Base-by-base conservation (phyloP, 2,329 filamentous ascomycete species). In the Pseudovirgaria hyperparasitica region DNA sequence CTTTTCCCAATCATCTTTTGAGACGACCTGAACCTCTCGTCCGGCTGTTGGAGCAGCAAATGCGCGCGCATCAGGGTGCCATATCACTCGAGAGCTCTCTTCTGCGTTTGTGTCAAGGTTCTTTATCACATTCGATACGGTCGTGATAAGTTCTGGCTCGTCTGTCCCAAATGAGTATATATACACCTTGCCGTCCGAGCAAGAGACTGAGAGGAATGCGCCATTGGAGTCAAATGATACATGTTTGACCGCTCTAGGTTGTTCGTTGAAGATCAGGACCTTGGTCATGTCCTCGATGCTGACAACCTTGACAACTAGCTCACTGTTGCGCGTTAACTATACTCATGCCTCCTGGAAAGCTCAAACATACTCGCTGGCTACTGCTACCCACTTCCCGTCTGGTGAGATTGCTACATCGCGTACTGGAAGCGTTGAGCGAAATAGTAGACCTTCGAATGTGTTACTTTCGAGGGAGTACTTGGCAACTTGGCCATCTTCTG, bases 401-500 rank as follows among this genome's bases (percentile, higher is more conserved):
- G 73, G 70, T 3, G 84, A 86, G 9, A 98, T 62, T 4, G 82
- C 76, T 28, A 98, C 64, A 50, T 94, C 85, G 44, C 90, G 72
- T 17, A 94, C 72, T 1, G 90, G 82, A 3, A 94, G 62, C n/a
- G 84, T 76, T 31, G 77, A 82, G 37, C 90, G 76, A 15, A 85
- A 69, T 26, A 98, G 69, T 38, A 92, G 79, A 33, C 77, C 76
- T 35, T 92, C 82, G 56, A 92, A 82, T 16, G 63, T 55, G 43
- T 76, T 76, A 3, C 71, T 72, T 30, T 71, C 65, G 26, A 94
- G 67, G n/a, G 80, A 81, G 61, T 92, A 98, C 42, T 85, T 73
- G 62, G 80, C 92, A 44, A 98, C 84, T n/a, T 80, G 90, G 46
- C 92, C 90, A 57, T 96, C 86, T 54, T 98, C 87, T 12, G 82